Evolutionary conservation across 352 stramenopile genomes (phyloP), one percentile per base, ranked within the genome.

Genomic region (Phytophthora citrophthora): DNA sequence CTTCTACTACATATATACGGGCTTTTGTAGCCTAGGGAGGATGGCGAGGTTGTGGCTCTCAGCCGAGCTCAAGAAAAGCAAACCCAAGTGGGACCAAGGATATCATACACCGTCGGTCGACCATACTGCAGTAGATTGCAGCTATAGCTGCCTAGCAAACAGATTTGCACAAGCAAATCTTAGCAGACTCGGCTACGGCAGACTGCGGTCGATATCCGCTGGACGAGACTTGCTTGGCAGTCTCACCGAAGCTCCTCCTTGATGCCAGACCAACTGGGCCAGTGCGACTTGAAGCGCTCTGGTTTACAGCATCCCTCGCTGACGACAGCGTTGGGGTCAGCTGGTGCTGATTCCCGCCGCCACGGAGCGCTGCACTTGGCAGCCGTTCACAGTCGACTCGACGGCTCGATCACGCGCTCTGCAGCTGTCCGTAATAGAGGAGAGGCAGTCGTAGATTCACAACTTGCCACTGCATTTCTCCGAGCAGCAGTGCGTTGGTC

Each of bases 111-210:
- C 36, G n/a, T 41, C n/a, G 36, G 36, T 15, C 36, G 13, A 41
- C 13, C 36, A 41, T 10, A 20, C 4, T 20, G 13, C n/a, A 18
- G 13, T 20, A 41, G 12, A 41, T 41, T 41, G 48, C 31, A 23
- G 18, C 18, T 46, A 38, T 39, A 27, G 45, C 47, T 40, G 46
- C 41, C 39, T 56, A 34, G 29, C 29, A 34, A 34, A 45, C 38
- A 63, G 61, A 68, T 68, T 64, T 68, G 61, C 45, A 20, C 5
- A 1, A 18, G 24, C 46, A 61, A 45, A 68, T 68, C 60, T 52
- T 68, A 57, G 60, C 52, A 27, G 52, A 36, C 36, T 46, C 48
- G 29, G n/a, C 15, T 36, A 18, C 34, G 50, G 24, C 45, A 34
- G 29, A 34, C 29, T 34, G 29, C 29, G 7, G 29, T 34, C 9